Evolutionary conservation across 306 rosid species (phyloP), one percentile per base, ranked within the genome.

Genomic region (Malus fusca): DNA sequence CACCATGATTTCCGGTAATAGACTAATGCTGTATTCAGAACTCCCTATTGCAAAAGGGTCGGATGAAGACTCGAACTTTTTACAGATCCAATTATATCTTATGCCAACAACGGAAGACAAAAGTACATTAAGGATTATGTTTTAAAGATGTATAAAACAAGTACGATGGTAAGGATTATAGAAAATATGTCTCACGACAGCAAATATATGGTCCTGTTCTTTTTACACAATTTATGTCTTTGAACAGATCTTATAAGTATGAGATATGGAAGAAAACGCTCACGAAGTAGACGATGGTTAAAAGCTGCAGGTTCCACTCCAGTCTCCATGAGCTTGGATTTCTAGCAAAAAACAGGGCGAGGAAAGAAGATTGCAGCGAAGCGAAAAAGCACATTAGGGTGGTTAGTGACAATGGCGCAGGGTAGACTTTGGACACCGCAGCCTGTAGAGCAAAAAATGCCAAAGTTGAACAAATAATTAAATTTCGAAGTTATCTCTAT

Each of bases 1-100:
- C 86, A 73, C 88, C 88, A 85, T 12, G 78, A 53, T 62, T 82
- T 86, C 68, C 69, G 53, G 75, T 68, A 69, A 76, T 85, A 79
- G 31, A 67, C 76, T 14, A 74, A 2, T 7, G 78, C 80, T 13
- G 86, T 76, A 52, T 71, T 40, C 53, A 82, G 84, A 22, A 82
- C 59, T 77, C 86, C 88, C 86, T 82, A 25, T 46, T 37, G 11
- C 30, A 58, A 0, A 59, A 72, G 61, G 21, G 42, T 9, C 4
- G 21, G 60, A 52, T 71, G n/a, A 52, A 11, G 22, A 21, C 64
- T 19, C 5, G 6, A 56, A 56, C 26, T 1, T 56, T n/a, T 56
- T n/a, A 56, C 26, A 56, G 62, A n/a, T n/a, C 17, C 58, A 43
- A 13, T 6, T 23, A n/a, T 37, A 12, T 60, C 33, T 23, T 12